Conservation (phyloP, 768 basidiomycete species). For the Dentipellis sp. region DNA sequence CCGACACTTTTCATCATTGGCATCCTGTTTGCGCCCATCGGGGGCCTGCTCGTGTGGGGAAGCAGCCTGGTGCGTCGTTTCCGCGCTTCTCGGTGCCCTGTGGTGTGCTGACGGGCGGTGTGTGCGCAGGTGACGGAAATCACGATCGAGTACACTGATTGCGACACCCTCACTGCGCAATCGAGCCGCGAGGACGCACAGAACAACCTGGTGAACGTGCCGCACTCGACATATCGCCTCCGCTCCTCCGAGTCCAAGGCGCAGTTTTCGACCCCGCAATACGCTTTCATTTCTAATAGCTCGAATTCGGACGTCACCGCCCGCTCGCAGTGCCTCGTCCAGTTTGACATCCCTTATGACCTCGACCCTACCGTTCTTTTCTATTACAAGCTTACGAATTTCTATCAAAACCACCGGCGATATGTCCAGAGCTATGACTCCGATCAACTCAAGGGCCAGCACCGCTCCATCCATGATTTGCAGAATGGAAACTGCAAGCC, state of each 20-base stretch:
- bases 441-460: constrained; percentile 75
- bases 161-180: constrained; percentile 52
- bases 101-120: neutral
- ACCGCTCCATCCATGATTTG: constrained; percentile 38
- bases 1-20: constrained; percentile 95
- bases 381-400: constrained; percentile 96
- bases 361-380: constrained; percentile 70
- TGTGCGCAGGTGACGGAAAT: constrained; percentile 72
- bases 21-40: constrained; percentile 92
- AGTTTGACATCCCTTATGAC: constrained; percentile 77
- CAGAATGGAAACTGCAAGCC: constrained; percentile 83
- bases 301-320: constrained; percentile 30
- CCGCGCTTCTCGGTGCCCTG: neutral
- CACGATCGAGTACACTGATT: constrained; percentile 91
- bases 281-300: constrained; percentile 62
- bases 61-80: constrained; percentile 41
- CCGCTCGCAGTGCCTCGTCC: constrained; percentile 60
- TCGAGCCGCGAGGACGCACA: constrained; percentile 30
- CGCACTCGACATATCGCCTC: constrained; percentile 58
- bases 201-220: constrained; percentile 40
- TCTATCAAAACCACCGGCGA: constrained; percentile 96
- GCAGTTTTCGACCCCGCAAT: constrained; percentile 47
- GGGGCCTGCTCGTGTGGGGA: constrained; percentile 92
- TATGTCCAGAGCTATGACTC: constrained; percentile 90
- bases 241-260: constrained; percentile 46